phyloP scores from a whole-genome alignment of 345 rosid species.

The Pseudoturritis turrita region DNA sequence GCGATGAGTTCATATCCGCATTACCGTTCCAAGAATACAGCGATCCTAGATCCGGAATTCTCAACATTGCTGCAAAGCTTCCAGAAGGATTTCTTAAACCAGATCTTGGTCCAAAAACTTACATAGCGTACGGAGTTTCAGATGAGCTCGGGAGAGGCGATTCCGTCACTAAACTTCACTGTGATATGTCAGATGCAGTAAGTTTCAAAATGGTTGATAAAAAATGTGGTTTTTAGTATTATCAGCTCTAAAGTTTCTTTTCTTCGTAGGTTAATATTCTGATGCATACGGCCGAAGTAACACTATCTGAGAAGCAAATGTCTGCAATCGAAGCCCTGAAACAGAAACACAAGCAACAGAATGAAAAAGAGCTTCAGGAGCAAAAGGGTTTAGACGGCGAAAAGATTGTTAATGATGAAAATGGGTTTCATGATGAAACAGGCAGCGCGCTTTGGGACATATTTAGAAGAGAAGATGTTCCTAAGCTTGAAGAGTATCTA shows the following conservation, averaged over 20 bases:
- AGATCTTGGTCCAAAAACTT: slow-evolving; percentile 94
- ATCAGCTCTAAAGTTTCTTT: not conserved
- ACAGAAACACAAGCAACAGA: slow-evolving; percentile 55
- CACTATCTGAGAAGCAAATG: slow-evolving; percentile 41
- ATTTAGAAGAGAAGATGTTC: slow-evolving; percentile 84
- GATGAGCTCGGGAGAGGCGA: slow-evolving; percentile 98
- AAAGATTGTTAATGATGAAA: slow-evolving; percentile 12
- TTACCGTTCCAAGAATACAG: slow-evolving; percentile 82
- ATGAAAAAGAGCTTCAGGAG: slow-evolving; percentile 44
- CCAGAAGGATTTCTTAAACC: slow-evolving; percentile 66
- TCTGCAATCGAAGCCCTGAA: slow-evolving; percentile 49
- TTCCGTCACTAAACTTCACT: slow-evolving; percentile 91
- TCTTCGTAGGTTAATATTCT: slow-evolving; percentile 70
- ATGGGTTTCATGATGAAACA: slow-evolving; percentile 28
- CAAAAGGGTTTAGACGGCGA: slow-evolving; percentile 3
- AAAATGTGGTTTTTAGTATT: not conserved
- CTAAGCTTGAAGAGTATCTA: slow-evolving; percentile 68
- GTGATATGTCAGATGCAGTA: slow-evolving; percentile 97
- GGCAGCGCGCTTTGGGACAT: slow-evolving; percentile 90
- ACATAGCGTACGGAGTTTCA: slow-evolving; percentile 72
- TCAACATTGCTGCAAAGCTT: slow-evolving; percentile 76
- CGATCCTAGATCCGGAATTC: slow-evolving; percentile 75
- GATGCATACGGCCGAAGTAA: slow-evolving; percentile 66
- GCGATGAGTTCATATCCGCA: slow-evolving; percentile 79
- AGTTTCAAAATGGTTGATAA: not conserved